Evolutionary conservation across 2,329 filamentous ascomycete genomes (phyloP), one percentile per base, ranked within the genome.

Genomic region (Cordyceps militaris): DNA sequence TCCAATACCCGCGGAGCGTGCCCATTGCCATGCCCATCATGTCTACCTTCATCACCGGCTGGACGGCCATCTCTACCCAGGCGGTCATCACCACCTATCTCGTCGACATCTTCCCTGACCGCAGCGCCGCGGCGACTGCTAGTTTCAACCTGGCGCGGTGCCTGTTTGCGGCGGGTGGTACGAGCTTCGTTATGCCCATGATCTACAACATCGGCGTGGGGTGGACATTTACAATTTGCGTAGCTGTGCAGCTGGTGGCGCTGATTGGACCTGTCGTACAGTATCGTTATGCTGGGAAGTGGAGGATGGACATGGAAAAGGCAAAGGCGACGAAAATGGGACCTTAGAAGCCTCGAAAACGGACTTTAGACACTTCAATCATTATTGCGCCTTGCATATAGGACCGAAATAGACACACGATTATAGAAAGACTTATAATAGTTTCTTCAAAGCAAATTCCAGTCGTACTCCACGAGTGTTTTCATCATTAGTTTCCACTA

Each of bases 111-210:
- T 83, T 79, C 59, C 73, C 74, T 0, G 73, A 75, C 13, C 67
- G 69, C 10, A 78, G 76, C 57, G 80, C 79, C 0, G 76, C 76
- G 0, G 79, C 79, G 0, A 81, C 73, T 46, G 80, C 80, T 0
- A 77, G 75, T 46, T 63, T 82, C 24, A 83, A 83, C 60, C 69
- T 83, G 3, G 75, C 76, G 0, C 66, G 79, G 38, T 83, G 79
- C 60, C 61, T 81, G 2, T 71, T 80, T 32, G 79, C 76, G 0
- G 80, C 80, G 0, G 78, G 74, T 0, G 77, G 76, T 0, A 80
- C 78, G 0, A 77, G 74, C 21, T 73, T 76, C 11, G 69, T 80
- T 2, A 75, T 79, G 66, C 78, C 78, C 0, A 70, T 82, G 66
- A 72, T 81, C 7, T 68, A 76, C 53, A 67, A 64, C 1, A 70